These are phyloP conservation scores for Linum trigynum DNA, from an alignment of 345 rosid species.

Conservation along the genomic window DNA sequence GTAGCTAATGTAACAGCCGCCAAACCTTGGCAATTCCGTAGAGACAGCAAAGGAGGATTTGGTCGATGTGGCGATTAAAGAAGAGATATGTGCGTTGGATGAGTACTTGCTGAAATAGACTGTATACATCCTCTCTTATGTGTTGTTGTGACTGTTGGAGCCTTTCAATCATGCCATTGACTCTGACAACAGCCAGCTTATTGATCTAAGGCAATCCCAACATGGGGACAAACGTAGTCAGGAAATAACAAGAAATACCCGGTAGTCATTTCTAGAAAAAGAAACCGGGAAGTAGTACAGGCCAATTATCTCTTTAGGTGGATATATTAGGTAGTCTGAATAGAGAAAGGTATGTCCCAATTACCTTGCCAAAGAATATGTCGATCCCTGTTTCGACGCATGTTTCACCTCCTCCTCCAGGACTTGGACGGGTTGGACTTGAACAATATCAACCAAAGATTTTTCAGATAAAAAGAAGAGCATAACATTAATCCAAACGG, in stretches of 20 bases:
- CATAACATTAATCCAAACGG: not conserved
- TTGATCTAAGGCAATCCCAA: slow-evolving; percentile 39
- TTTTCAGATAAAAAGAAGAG: slow-evolving; percentile 6
- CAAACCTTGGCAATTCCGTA: slow-evolving; percentile 79
- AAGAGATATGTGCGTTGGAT: slow-evolving; percentile 51
- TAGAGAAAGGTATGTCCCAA: slow-evolving; percentile 4
- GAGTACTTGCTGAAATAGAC: slow-evolving; percentile 65
- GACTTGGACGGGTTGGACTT: slow-evolving; percentile 92
- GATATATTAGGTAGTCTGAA: not conserved
- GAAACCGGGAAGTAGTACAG: not conserved
- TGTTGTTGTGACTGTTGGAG: slow-evolving; percentile 61
- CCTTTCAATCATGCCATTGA: slow-evolving; percentile 77
- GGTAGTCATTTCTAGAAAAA: too few relatives aligned
- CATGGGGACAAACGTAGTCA: not conserved
- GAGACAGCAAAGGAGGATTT: slow-evolving; percentile 80
- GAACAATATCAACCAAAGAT: slow-evolving; percentile 10
- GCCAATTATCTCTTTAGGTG: not conserved
- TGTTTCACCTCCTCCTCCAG: slow-evolving; percentile 97
- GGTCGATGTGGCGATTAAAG: slow-evolving; percentile 77
- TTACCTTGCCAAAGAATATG: slow-evolving; percentile 82
- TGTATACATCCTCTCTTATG: slow-evolving; percentile 57
- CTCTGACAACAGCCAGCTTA: slow-evolving; percentile 79
- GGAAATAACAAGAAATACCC: too few relatives aligned
- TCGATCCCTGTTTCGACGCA: slow-evolving; percentile 91
- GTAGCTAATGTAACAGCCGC: not conserved